Conservation (phyloP, 495 filamentous ascomycete species). For the Hypoxylon intermedium region DNA sequence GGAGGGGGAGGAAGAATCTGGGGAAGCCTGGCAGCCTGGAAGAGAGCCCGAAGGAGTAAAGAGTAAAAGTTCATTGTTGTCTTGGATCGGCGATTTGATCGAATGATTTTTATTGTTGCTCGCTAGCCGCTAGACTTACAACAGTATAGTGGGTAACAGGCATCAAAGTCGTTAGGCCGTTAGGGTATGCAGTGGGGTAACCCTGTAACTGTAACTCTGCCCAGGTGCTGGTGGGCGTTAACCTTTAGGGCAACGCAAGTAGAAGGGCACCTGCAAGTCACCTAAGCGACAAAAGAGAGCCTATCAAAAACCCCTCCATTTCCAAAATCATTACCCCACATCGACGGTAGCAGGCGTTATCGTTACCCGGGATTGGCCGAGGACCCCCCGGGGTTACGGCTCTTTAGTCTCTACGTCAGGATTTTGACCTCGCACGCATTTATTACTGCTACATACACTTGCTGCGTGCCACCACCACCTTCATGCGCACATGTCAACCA, state of each 20-base stretch:
- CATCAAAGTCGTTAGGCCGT: too few species aligned
- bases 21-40: conserved; percentile 16
- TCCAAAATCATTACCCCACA: conserved; percentile 25
- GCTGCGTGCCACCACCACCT: not conserved
- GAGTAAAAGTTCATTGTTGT: not conserved
- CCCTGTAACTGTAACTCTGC: conserved; percentile 7
- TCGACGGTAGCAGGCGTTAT: not conserved
- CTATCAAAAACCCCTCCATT: conserved; percentile 35
- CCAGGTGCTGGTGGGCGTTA: too few species aligned
- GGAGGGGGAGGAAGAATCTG: conserved; percentile 18
- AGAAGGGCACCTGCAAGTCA: too few species aligned
- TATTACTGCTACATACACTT: not conserved
- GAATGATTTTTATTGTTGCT: conserved; percentile 12
- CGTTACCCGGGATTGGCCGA: conserved; percentile 46
- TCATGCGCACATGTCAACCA: conserved; percentile 18
- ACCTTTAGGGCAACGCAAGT: too few species aligned
- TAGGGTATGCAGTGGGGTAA: too few species aligned
- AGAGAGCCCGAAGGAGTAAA: not conserved
- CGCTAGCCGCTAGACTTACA: too few species aligned
- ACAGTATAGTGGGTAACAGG: too few species aligned
- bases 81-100: conserved; percentile 27
- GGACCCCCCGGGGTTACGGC: conserved; percentile 7
- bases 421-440: conserved; percentile 31
- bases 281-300: conserved; percentile 9
- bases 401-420: conserved; percentile 36